A percentile compares a stretch with the other conserved stretches of the same genome.
Conservation (phyloP, 1,284 basidiomycete species). For the Pascua guehoae region DNA sequence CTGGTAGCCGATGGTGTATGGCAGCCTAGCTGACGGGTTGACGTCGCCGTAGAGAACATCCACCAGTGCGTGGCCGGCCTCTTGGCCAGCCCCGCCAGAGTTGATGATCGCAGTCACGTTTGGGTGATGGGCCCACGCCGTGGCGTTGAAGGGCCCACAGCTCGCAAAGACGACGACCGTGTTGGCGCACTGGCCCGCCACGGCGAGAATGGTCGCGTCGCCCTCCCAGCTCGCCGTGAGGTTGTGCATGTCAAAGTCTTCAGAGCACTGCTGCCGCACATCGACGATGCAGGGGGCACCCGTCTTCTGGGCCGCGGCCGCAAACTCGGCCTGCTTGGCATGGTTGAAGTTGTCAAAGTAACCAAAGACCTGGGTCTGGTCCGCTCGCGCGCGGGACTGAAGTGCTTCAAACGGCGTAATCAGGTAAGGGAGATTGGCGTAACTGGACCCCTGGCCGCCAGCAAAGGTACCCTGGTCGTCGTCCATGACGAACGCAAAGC, state of each 20-base stretch:
- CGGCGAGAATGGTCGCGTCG: constrained; percentile 17
- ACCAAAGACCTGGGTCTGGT: constrained; percentile 10
- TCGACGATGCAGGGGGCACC: constrained; percentile 14
- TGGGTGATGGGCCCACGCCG: constrained; percentile 48
- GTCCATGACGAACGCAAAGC: too few relatives aligned
- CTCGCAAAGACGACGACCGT: constrained; percentile 16
- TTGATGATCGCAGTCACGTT: constrained; percentile 61
- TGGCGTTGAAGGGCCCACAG: constrained; percentile 15
- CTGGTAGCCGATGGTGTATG: constrained; percentile 43
- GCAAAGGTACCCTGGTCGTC: too few relatives aligned
- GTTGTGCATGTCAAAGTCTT: constrained; percentile 3
- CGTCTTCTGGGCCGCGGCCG: not conserved
- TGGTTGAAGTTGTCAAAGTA: constrained; percentile 22
- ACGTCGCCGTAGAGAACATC: constrained; percentile 71
- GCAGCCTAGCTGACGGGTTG: constrained; percentile 63
- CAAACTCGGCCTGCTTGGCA: constrained; percentile 13
- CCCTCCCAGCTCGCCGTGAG: constrained; percentile 18
- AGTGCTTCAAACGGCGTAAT: too few relatives aligned
- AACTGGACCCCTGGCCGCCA: too few relatives aligned
- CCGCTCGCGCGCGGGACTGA: too few relatives aligned
- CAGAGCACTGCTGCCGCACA: constrained; percentile 11
- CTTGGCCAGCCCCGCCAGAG: constrained; percentile 51
- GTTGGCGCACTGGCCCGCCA: constrained; percentile 17
- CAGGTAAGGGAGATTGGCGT: too few relatives aligned
- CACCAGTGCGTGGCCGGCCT: constrained; percentile 64